Base-by-base conservation (phyloP, 1,284 basidiomycete species). In the Rhizoctonia solani region DNA sequence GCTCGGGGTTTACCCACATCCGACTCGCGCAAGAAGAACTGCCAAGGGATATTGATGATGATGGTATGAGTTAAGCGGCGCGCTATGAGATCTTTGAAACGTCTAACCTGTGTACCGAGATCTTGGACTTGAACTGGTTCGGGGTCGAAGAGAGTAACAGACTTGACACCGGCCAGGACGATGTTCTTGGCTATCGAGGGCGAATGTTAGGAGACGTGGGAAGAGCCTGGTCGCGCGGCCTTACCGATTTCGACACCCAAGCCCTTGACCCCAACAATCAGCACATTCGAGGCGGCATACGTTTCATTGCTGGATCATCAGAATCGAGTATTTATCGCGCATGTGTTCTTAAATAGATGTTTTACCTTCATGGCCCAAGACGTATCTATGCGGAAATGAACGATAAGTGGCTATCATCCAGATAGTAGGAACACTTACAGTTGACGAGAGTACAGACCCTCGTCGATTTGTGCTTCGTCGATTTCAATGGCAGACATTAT, bases 161-260 rank as follows among this genome's bases (percentile, higher is more conserved):
- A 95, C 81, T 98, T 99, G 68, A 99, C 97, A 70, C 97, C 97
- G 54, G 97, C 97, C 54, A 99, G 83, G 54, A 88, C 90, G 65
- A 98, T 84, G 76, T 99, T 94, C 83, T 99, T 99, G 71, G 97
- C 96, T 97, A 73, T n/a, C 25, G 27, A 58, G 16, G 37, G 16
- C 49, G 19, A 11, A 56, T 46, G 67, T 68, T 53, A 55, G 41
- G 32, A 53, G 46, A 47, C 8, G 25, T 42, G 52, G n/a, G 53
- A 23, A 47, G n/a, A 23, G 42, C 41, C 29, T 44, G 29, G 3
- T 19, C 14, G 55, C 44, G n/a, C 47, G 50, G 32, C 77, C 82
- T 73, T 74, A 92, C 94, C 94, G 75, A 99, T 97, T 80, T 99
- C 97, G 67, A 93, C 93, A 69, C 97, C 97, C 69, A 99, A 81